These are phyloP conservation scores for Grifola frondosa DNA, from an alignment of 1,284 basidiomycete species.

Conservation along the genomic window DNA sequence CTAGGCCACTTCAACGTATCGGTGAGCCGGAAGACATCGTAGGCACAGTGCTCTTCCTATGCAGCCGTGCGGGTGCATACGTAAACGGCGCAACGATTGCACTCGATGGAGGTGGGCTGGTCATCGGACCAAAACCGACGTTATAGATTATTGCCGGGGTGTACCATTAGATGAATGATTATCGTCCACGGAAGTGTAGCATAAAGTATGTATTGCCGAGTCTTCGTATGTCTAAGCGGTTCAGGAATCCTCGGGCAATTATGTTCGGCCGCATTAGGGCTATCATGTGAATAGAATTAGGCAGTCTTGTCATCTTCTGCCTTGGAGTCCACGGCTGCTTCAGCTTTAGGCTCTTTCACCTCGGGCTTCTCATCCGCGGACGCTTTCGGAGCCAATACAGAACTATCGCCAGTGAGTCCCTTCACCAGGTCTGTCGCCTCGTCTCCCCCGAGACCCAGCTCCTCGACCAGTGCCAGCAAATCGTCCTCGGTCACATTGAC, in stretches of 20 bases:
- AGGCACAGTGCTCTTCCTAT: conserved; percentile 55
- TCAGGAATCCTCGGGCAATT: no score
- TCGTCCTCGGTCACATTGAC: conserved; percentile 76
- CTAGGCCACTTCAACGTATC: conserved; percentile 49
- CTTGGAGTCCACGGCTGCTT: conserved; percentile 5
- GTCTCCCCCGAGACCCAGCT: conserved; percentile 70
- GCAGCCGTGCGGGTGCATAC: conserved; percentile 53
- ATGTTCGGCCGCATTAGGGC: no score
- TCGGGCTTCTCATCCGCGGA: conserved; percentile 4
- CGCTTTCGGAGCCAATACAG: neutral
- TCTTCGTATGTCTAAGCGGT: no score
- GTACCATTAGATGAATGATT: neutral
- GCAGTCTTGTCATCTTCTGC: conserved; percentile 7
- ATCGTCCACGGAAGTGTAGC: no score
- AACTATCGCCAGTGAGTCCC: conserved; percentile 41
- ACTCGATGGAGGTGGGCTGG: conserved; percentile 42
- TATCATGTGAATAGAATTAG: neutral
- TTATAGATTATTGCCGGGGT: neutral
- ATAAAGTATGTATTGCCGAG: no score
- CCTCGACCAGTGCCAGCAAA: conserved; percentile 62
- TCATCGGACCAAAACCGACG: neutral
- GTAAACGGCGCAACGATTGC: conserved; percentile 58
- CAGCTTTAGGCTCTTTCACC: neutral
- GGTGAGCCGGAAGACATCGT: conserved; percentile 59
- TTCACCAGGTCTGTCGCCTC: conserved; percentile 70